A percentile compares a stretch with the other conserved stretches of the same genome.
Evolutionary conservation across 2,329 filamentous ascomycete species (phyloP).

Genomic region (Dendrostoma leiphaemia): DNA sequence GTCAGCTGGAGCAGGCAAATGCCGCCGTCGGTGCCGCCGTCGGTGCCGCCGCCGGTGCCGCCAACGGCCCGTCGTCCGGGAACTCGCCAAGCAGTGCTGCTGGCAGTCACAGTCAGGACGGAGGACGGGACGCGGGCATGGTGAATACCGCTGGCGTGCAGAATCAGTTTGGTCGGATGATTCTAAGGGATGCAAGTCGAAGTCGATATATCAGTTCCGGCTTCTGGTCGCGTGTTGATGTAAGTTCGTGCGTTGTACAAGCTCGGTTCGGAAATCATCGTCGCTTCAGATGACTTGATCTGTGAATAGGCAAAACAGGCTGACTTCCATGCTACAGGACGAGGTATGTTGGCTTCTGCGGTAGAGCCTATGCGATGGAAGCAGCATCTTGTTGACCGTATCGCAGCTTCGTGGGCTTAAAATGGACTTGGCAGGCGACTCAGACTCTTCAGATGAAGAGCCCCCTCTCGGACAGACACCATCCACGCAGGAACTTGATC

Average conservation of each 20-base stretch:
- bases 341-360: not conserved
- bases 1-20: constrained; percentile 43
- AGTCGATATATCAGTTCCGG: constrained; percentile 50
- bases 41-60: constrained; percentile 27
- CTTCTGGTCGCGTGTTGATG: constrained; percentile 58
- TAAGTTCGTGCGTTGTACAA: no score
- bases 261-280: no score
- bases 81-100: constrained; percentile 29
- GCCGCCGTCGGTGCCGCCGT: constrained; percentile 24
- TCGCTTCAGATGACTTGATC: no score
- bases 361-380: no score
- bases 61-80: constrained; percentile 15
- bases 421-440: constrained; percentile 34
- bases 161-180: constrained; percentile 45
- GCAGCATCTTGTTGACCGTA: constrained; percentile 18
- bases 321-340: not conserved
- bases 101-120: constrained; percentile 21
- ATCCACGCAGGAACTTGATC: constrained; percentile 37
- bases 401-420: constrained; percentile 43
- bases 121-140: constrained; percentile 10
- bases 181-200: constrained; percentile 40
- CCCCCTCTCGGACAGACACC: constrained; percentile 27
- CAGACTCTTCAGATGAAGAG: constrained; percentile 39
- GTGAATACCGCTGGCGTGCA: constrained; percentile 26
- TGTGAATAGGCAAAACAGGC: no score